Percentiles rank a stretch among this genome's conserved stretches.
phyloP scores from a whole-genome alignment of 495 filamentous ascomycete species.

The Aspergillus bridgeri region DNA sequence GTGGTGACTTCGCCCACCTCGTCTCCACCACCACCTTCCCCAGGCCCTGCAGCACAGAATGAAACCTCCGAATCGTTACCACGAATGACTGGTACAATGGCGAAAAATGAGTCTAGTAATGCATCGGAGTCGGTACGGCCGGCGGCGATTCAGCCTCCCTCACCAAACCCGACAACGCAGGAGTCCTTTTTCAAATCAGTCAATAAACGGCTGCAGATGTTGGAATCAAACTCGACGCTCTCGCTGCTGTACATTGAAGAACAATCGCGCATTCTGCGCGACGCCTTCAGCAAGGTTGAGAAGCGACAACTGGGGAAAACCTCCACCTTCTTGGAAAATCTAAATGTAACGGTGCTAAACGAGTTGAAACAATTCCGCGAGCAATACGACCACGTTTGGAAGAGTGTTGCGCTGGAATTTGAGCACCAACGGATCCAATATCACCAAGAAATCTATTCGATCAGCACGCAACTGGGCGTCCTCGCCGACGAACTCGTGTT shows the following conservation, averaged over 20 bases:
- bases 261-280: slow-evolving; percentile 85
- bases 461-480: slow-evolving; percentile 77
- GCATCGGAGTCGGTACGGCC: slow-evolving; percentile 43
- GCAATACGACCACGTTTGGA: slow-evolving; percentile 96
- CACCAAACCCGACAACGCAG: slow-evolving; percentile 78
- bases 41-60: slow-evolving; percentile 25
- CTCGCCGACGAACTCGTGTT: slow-evolving; percentile 93
- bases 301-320: slow-evolving; percentile 83
- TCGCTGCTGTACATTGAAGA: slow-evolving; percentile 96
- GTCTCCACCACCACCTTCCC: slow-evolving; percentile 16
- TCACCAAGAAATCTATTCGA: slow-evolving; percentile 72
- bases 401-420: slow-evolving; percentile 86
- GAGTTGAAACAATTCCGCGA: slow-evolving; percentile 76
- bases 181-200: slow-evolving; percentile 98
- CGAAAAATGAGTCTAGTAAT: slow-evolving; percentile 33
- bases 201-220: slow-evolving; percentile 82
- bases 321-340: slow-evolving; percentile 69
- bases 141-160: slow-evolving; percentile 52
- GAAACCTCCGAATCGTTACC: slow-evolving; percentile 22
- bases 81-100: slow-evolving; percentile 12
- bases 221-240: slow-evolving; percentile 89
- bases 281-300: slow-evolving; percentile 88
- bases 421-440: slow-evolving; percentile 80
- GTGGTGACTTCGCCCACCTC: not conserved
- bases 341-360: slow-evolving; percentile 83